Percentiles rank a stretch among this genome's conserved stretches.
phyloP scores from a whole-genome alignment of 2,329 filamentous ascomycete genomes.

The Sporothrix protearum region DNA sequence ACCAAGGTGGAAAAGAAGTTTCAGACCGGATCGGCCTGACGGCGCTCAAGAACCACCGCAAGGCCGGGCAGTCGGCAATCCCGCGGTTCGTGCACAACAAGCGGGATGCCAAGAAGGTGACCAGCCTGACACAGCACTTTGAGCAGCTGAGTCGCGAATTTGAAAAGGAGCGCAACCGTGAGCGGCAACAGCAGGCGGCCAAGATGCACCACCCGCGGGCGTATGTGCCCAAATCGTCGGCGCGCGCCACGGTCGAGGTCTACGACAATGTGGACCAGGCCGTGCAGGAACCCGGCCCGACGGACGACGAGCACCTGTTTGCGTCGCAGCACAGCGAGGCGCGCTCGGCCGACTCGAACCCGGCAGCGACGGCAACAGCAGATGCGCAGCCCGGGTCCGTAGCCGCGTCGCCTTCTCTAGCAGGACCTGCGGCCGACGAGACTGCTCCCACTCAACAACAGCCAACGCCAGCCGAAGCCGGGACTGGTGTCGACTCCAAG shows the following conservation, averaged over 20 bases:
- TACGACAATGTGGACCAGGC: constrained; percentile 93
- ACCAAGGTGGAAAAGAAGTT: constrained; percentile 65
- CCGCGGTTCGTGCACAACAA: constrained; percentile 80
- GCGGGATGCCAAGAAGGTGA: constrained; percentile 73
- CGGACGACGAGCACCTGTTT: constrained; percentile 55
- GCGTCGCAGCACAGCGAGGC: constrained; percentile 13
- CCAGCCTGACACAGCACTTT: constrained; percentile 89
- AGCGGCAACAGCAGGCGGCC: constrained; percentile 75
- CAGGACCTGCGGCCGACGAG: background rate
- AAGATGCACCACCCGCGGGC: constrained; percentile 71
- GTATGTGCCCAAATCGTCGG: constrained; percentile 79
- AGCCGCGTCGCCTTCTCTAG: background rate
- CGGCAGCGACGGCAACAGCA: background rate
- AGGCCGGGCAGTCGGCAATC: constrained; percentile 69
- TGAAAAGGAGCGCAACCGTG: constrained; percentile 85
- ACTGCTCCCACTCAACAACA: too few species aligned
- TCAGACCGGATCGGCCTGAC: constrained; percentile 67
- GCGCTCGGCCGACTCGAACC: background rate
- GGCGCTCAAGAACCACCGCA: constrained; percentile 58
- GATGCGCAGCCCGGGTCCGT: background rate
- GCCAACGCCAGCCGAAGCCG: background rate
- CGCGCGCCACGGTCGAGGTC: constrained; percentile 93
- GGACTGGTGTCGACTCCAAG: background rate
- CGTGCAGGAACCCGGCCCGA: constrained; percentile 71
- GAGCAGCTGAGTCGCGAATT: constrained; percentile 96